Base-by-base conservation (phyloP, 352 stramenopile genomes). In the Phytopythium vexans region DNA sequence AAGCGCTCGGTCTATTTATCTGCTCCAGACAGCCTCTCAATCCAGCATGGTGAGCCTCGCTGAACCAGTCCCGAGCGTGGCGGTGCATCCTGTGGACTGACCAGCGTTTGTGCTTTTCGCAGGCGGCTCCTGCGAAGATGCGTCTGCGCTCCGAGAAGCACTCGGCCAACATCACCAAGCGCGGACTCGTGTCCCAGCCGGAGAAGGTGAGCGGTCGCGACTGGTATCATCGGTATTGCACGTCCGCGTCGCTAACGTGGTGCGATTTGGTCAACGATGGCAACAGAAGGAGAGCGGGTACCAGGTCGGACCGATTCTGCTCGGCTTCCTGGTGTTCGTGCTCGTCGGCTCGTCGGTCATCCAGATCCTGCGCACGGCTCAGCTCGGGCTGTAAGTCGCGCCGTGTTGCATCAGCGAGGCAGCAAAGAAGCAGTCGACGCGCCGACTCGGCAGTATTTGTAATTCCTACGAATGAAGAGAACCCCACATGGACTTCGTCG, bases 271-370 rank as follows among this genome's bases (percentile, higher is more conserved):
- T 27, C 21, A 27, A 27, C 21, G 21, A 27, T 27, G 21, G 21
- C 21, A 27, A 27, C 58, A 88, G 73, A 72, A 91, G 52, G 71
- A 88, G 42, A 80, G 66, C 40, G 70, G 77, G n/a, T 94, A 88
- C 64, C 72, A 74, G 31, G 48, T 95, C 15, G 86, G 86, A 15
- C 86, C 86, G 36, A 50, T 91, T 41, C 73, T 95, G 3, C 52
- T 95, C 47, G 86, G 78, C 36, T 94, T 95, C 67, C 91, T 95
- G 58, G 64, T 94, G 41, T 95, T 95, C 40, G 82, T 95, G 52
- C 60, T 95, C 7, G 81, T 94, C 40, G 86, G 86, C 35, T 95
- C 86, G 52, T 92, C 86, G 16, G 64, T 95, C 37, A 75, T 95
- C 35, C 82, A 95, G 70, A 92, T 95, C 60, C 62, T 95, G 41